phyloP scores from a whole-genome alignment of 2,329 filamentous ascomycete genomes.

The Coniella lustricola region DNA sequence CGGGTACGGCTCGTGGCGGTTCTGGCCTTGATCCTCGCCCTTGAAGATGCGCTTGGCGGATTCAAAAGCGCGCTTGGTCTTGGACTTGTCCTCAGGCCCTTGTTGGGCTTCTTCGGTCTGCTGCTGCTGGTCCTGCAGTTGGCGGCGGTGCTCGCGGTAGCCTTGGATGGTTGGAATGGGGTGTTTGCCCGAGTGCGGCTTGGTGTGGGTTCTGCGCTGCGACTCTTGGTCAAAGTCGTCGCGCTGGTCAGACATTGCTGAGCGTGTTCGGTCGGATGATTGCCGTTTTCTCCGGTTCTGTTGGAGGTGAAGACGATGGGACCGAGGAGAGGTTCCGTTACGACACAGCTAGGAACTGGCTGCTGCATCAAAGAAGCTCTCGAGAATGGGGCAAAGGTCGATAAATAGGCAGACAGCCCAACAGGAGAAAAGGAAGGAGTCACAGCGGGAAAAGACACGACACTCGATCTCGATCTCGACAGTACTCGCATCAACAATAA shows the following conservation, averaged over 20 bases:
- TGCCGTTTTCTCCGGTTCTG: too few species aligned
- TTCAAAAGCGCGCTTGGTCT: slow-evolving; percentile 27
- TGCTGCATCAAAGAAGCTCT: too few species aligned
- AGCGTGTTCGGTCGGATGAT: too few species aligned
- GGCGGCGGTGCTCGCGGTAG: slow-evolving; percentile 39
- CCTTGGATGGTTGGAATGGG: slow-evolving; percentile 43
- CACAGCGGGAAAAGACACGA: too few species aligned
- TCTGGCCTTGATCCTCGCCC: slow-evolving; percentile 24
- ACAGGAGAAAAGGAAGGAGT: too few species aligned
- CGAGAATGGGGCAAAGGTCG: too few species aligned
- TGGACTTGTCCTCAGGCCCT: slow-evolving; percentile 29
- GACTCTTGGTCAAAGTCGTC: slow-evolving; percentile 28
- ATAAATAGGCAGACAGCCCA: too few species aligned
- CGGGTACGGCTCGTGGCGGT: slow-evolving; percentile 29
- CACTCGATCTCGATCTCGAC: too few species aligned
- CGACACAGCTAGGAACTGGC: too few species aligned
- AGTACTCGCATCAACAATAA: too few species aligned
- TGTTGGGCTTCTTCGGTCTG: slow-evolving; percentile 21
- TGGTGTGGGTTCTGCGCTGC: slow-evolving; percentile 27
- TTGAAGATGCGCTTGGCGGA: slow-evolving; percentile 31
- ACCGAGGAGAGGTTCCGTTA: too few species aligned
- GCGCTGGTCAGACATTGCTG: slow-evolving; percentile 28
- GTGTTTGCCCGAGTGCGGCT: slow-evolving; percentile 35
- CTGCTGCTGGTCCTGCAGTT: slow-evolving; percentile 34
- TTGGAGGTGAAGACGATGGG: too few species aligned